A percentile compares a stretch with the other conserved stretches of the same genome.
phyloP scores from a whole-genome alignment of 176 grass and related monocot genomes.

The Cenchrus purpureus region DNA sequence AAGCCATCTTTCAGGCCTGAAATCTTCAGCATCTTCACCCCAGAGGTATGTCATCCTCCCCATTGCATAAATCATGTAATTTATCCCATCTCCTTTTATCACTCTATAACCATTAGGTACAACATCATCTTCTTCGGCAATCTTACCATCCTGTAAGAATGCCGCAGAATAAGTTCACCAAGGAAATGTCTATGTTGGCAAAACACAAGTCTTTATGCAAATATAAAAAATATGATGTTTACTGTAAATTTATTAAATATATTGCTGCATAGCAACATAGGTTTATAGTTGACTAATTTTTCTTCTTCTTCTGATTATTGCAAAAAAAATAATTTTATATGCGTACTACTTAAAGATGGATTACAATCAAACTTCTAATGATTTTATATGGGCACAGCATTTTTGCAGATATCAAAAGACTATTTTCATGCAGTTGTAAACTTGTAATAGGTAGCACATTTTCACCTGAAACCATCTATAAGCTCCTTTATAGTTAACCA shows the following conservation, averaged over 20 bases:
- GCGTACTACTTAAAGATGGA: background rate
- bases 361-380: constrained; percentile 4
- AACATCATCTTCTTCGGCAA: constrained; percentile 59
- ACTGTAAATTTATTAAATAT: background rate
- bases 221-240: background rate
- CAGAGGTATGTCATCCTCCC: constrained; percentile 72
- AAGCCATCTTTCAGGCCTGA: constrained; percentile 69
- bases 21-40: constrained; percentile 65
- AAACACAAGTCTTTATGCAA: background rate
- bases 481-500: background rate
- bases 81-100: constrained; percentile 49
- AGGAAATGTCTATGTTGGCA: background rate
- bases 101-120: constrained; percentile 55
- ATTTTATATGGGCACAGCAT: background rate
- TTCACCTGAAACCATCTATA: constrained; percentile 11
- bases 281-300: background rate
- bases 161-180: background rate
- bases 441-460: background rate
- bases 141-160: constrained; percentile 59
- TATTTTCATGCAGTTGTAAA: background rate
- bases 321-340: background rate
- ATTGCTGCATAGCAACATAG: background rate
- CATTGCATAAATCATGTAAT: constrained; percentile 66
- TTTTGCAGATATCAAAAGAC: background rate
- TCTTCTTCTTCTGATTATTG: background rate